Base-by-base conservation (phyloP, 306 rosid species). In the Quercus robur region DNA sequence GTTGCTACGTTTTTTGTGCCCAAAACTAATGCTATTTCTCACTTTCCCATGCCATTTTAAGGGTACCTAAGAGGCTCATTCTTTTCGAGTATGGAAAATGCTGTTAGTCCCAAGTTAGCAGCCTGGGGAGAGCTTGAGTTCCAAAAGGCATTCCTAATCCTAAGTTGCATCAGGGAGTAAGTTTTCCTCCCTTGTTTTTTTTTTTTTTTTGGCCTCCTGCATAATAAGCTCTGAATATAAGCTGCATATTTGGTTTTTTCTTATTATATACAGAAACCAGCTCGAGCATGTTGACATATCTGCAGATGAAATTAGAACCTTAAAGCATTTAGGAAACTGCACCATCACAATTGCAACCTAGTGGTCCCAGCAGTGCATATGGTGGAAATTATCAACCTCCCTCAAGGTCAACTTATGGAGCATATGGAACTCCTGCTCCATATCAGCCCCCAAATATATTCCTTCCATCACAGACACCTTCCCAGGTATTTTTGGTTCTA, bases 81-180 rank as follows among this genome's bases (percentile, higher is more conserved):
- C 49, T 41, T 76, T 33, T 44, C 62, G 38, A 73, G 15, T 71
- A 28, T 54, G 23, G 83, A 46, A 3, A 56, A 71, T 68, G 73
- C 54, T 46, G 2, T 26, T 70, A 79, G 75, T 56, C 73, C 71
- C 3, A 72, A 55, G 19, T 71, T 82, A 64, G 79, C 51, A 52
- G 97, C 96, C 38, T 77, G 92, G 62, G 97, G 94, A 20, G 97
- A 92, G 52, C 82, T 94, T 6, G 96, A 94, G 41, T 94, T 92
- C 73, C 77, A 89, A 25, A 92, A 81, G 64, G 90, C 92, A 11
- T 94, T 94, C 76, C 76, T 94, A 31, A 56, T 94, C 2, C 51
- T 92, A 30, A 89, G 78, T 76, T 94, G 90, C 23, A 58, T 76
- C 31, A 94, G 97, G 73, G 61, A 86, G 97, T 90, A 79, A 38